These are phyloP conservation scores for Prunus davidiana DNA, from an alignment of 306 rosid species.

Conservation along the genomic window DNA sequence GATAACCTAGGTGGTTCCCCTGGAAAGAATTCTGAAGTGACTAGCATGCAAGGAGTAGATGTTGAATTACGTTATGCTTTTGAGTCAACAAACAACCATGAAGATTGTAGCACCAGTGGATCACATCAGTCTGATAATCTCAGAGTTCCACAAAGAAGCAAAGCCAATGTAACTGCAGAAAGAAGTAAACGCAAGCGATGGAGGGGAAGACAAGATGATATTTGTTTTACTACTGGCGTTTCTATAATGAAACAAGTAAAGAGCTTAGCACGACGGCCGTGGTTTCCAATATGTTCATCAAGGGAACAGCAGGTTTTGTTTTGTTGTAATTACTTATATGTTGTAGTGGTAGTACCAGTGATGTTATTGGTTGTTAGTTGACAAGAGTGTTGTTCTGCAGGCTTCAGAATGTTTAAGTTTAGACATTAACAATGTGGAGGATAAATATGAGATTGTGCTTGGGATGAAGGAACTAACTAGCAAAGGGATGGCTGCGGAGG, in stretches of 20 bases:
- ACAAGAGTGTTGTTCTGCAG: constrained; percentile 36
- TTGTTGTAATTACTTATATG: background rate
- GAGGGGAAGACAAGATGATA: constrained; percentile 86
- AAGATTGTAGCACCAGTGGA: constrained; percentile 97
- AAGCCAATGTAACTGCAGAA: constrained; percentile 60
- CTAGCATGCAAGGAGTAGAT: constrained; percentile 60
- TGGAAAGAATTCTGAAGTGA: constrained; percentile 68
- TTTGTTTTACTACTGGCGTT: constrained; percentile 34
- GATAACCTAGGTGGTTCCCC: constrained; percentile 63
- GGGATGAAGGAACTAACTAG: constrained; percentile 88
- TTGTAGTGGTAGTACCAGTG: background rate
- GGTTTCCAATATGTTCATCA: constrained; percentile 32
- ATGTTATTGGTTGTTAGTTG: background rate
- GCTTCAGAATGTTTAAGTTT: constrained; percentile 49
- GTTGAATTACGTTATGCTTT: constrained; percentile 64
- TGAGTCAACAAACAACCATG: constrained; percentile 57
- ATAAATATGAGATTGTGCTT: constrained; percentile 74
- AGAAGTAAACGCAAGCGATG: constrained; percentile 92
- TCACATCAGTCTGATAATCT: constrained; percentile 56
- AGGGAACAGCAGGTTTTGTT: constrained; percentile 69
- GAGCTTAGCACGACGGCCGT: constrained; percentile 46
- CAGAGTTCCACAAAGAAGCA: constrained; percentile 53
- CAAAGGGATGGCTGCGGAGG: constrained; percentile 93
- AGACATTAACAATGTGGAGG: constrained; percentile 48
- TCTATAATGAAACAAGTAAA: constrained; percentile 46